Conservation (phyloP, 2,329 filamentous ascomycete species). For the Didymella lethalis region DNA sequence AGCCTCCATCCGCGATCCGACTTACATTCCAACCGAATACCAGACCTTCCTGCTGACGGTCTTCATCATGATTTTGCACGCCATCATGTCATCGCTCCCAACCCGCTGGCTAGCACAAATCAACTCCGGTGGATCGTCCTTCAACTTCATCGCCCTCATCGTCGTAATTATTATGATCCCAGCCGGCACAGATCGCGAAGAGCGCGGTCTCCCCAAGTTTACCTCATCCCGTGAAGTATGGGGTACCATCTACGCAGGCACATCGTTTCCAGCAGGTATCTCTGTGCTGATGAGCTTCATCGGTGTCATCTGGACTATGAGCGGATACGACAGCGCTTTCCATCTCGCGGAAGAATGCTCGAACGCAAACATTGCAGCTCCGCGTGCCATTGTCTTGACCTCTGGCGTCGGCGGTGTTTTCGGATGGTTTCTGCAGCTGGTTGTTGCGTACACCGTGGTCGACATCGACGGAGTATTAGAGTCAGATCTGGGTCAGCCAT, state of each 20-base stretch:
- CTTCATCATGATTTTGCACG: slow-evolving; percentile 73
- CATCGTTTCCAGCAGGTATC: slow-evolving; percentile 72
- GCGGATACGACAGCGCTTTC: slow-evolving; percentile 74
- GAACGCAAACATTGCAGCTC: slow-evolving; percentile 74
- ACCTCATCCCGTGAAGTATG: slow-evolving; percentile 67
- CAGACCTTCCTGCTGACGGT: slow-evolving; percentile 74
- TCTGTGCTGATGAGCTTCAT: slow-evolving; percentile 76
- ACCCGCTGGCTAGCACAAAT: slow-evolving; percentile 74
- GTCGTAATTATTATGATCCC: slow-evolving; percentile 75
- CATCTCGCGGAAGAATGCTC: slow-evolving; percentile 79
- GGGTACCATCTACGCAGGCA: slow-evolving; percentile 70
- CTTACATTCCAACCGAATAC: slow-evolving; percentile 70
- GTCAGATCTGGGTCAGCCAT: slow-evolving; percentile 72
- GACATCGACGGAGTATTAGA: slow-evolving; percentile 67
- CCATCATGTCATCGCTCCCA: slow-evolving; percentile 72
- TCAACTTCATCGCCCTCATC: slow-evolving; percentile 74
- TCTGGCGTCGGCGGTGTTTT: slow-evolving; percentile 70
- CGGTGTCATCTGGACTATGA: slow-evolving; percentile 73
- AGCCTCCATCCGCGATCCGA: slow-evolving; percentile 71
- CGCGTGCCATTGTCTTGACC: slow-evolving; percentile 75
- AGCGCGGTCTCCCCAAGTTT: slow-evolving; percentile 66
- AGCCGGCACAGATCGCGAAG: slow-evolving; percentile 60
- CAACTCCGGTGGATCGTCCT: slow-evolving; percentile 73
- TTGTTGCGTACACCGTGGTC: slow-evolving; percentile 75
- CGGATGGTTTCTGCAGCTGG: slow-evolving; percentile 77